A percentile compares a stretch with the other conserved stretches of the same genome.
These are phyloP conservation scores for Thermomyces lanuginosus DNA, from an alignment of 2,329 filamentous ascomycete species.

Conservation along the genomic window DNA sequence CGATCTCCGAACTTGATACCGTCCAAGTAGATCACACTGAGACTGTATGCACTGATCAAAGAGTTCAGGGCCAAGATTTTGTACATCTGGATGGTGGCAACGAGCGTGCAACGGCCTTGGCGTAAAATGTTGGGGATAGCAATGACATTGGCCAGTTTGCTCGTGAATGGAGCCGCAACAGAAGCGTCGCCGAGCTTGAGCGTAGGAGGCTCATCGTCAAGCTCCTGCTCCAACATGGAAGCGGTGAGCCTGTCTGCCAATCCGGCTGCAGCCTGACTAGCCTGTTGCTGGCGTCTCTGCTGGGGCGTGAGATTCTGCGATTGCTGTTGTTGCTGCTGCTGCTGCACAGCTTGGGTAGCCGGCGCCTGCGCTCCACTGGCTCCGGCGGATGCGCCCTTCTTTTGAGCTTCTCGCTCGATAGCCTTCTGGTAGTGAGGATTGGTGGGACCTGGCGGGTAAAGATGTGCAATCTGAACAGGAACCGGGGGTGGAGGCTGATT, in stretches of 20 bases:
- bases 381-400: constrained; percentile 50
- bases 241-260: constrained; percentile 75
- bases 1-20: constrained; percentile 98
- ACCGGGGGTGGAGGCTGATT: constrained; percentile 88
- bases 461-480: constrained; percentile 77
- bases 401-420: constrained; percentile 67
- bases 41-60: constrained; percentile 89
- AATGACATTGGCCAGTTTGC: constrained; percentile 90
- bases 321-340: too few species aligned
- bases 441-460: constrained; percentile 75
- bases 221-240: constrained; percentile 76
- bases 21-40: constrained; percentile 90
- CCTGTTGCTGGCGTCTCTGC: constrained; percentile 38
- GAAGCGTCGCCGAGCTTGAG: constrained; percentile 96
- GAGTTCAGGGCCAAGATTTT: constrained; percentile 98
- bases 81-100: constrained; percentile 99
- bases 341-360: constrained; percentile 42
- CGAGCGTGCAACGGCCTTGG: constrained; percentile 90
- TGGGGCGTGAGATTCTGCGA: constrained; percentile 34
- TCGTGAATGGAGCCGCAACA: constrained; percentile 91
- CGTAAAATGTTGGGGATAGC: constrained; percentile 97
- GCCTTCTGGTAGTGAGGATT: constrained; percentile 95
- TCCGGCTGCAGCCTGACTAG: constrained; percentile 53
- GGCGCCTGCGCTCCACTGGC: constrained; percentile 44
- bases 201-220: constrained; percentile 83